phyloP scores from a whole-genome alignment of 2,329 filamentous ascomycete species.

The Diaporthe vaccinii region DNA sequence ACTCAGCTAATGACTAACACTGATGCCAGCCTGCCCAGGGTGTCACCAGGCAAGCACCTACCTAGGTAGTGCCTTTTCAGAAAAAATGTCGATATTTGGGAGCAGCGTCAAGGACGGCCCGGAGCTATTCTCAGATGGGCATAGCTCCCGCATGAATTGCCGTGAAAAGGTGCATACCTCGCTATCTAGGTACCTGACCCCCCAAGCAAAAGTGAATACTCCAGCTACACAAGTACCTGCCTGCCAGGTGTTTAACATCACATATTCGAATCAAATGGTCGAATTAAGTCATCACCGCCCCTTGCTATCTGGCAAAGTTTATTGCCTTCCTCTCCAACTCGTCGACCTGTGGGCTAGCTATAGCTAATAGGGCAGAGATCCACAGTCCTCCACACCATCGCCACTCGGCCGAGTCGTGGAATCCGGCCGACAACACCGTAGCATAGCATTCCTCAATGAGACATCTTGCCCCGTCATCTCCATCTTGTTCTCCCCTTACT shows the following conservation, averaged over 20 bases:
- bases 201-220: neutral
- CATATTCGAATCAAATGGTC: neutral
- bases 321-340: neutral
- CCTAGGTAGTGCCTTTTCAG: neutral
- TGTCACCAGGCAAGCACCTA: neutral
- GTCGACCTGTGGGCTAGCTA: neutral
- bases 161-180: neutral
- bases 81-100: neutral
- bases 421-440: too few species aligned
- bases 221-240: neutral
- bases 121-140: constrained; percentile 1
- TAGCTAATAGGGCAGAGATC: neutral
- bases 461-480: neutral
- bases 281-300: neutral
- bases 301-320: neutral
- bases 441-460: neutral
- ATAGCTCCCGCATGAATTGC: constrained; percentile 27
- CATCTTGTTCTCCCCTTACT: too few species aligned
- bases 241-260: neutral
- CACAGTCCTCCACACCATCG: neutral
- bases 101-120: neutral
- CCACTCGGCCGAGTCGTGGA: constrained; percentile 8
- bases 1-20: neutral
- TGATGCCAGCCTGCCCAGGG: neutral
- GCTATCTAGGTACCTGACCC: neutral